Evolutionary conservation across 768 basidiomycete species (phyloP), one percentile per base, ranked within the genome.

Genomic region (Pleurotus djamor): DNA sequence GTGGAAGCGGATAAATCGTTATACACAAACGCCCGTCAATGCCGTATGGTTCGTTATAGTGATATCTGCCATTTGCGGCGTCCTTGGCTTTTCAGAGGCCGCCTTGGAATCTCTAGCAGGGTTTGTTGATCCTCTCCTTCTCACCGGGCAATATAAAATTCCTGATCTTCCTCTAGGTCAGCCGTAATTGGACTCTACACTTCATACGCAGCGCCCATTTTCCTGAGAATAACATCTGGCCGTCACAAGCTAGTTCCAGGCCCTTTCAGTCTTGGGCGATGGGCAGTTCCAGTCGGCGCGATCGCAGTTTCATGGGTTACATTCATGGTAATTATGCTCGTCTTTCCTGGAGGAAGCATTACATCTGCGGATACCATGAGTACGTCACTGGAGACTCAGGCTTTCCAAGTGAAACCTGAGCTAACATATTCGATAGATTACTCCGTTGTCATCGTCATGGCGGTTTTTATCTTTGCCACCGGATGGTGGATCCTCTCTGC

Each of bases 21-120:
- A 67, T 62, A 88, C 88, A 1, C 83, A 83, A 65, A 90, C 89
- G 5, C 88, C 88, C 0, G 87, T 89, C 10, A 84, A 89, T 60
- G 88, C 88, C 2, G 89, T 88, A 4, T 91, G 88, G 89, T 76
- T 90, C 48, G 88, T 89, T 28, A 86, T 89, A 73, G 68, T 70
- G 36, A 67, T 72, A 44, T 69, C 88, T 6, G 83, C 74, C 3
- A 62, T 90, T 33, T 85, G 83, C 45, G 88, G 88, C 8, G 70
- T 88, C 3, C 70, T 90, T 6, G 87, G 88, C 0, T 90, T 90
- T 69, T 88, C 86, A 4, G 66, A 67, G 43, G 77, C 88, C 1
- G 88, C 87, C 5, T 68, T 89, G 45, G 75, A 82, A 9, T 89
- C 88, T 28, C 79, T 88, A 21, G 88, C 88, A 2, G 87, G 87